Percentiles rank a stretch among this genome's conserved stretches.
phyloP scores from a whole-genome alignment of 257 asterid species.

The Nicotiana attenuata region DNA sequence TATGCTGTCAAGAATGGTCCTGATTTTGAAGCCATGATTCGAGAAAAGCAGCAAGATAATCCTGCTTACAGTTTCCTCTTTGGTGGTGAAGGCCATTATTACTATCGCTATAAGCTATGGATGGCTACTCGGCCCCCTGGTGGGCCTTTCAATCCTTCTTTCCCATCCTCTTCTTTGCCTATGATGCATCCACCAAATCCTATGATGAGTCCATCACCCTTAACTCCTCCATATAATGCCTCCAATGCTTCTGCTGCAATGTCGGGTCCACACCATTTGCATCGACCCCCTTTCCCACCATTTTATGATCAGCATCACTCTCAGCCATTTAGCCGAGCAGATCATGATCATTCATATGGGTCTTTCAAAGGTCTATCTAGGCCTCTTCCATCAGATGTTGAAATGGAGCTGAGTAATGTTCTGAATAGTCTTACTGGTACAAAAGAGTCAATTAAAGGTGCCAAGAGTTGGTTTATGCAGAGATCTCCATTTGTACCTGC shows the following conservation, averaged over 20 bases:
- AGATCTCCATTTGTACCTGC: slow-evolving; percentile 72
- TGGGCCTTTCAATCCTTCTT: too few relatives aligned
- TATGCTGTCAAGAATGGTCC: too few relatives aligned
- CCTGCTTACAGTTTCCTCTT: too few relatives aligned
- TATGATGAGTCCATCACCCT: slow-evolving; percentile 61
- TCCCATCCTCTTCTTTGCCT: too few relatives aligned
- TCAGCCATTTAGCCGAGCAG: slow-evolving; percentile 64
- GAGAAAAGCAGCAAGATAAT: too few relatives aligned
- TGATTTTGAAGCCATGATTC: too few relatives aligned
- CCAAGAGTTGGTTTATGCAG: slow-evolving; percentile 98
- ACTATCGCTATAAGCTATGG: too few relatives aligned
- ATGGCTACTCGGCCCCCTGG: too few relatives aligned
- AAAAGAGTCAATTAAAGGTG: slow-evolving; percentile 94
- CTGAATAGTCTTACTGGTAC: slow-evolving; percentile 82
- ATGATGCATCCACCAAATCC: slow-evolving; percentile 85
- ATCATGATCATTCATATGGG: slow-evolving; percentile 58
- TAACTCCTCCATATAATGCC: slow-evolving; percentile 41
- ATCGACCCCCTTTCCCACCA: slow-evolving; percentile 68
- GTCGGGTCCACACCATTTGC: slow-evolving; percentile 52
- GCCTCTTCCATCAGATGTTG: slow-evolving; percentile 90
- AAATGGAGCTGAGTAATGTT: slow-evolving; percentile 81
- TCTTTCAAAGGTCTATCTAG: slow-evolving; percentile 68
- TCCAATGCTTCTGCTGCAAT: slow-evolving; percentile 36
- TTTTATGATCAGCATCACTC: slow-evolving; percentile 70
- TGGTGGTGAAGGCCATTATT: too few relatives aligned